phyloP scores from a whole-genome alignment of 257 asterid species.

The Solanum gandarillasii region DNA sequence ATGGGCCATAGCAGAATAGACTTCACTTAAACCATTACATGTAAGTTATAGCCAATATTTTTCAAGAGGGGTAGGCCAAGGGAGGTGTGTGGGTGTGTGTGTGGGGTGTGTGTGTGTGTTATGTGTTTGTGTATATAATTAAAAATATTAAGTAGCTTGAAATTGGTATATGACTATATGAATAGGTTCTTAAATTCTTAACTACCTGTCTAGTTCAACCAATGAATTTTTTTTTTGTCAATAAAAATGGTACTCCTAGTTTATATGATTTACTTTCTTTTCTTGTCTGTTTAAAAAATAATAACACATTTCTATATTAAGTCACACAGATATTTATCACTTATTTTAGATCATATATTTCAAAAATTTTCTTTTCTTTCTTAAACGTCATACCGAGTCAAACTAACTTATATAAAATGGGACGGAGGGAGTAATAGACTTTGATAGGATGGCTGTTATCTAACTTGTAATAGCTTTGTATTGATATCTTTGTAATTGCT shows the following conservation, averaged over 20 bases:
- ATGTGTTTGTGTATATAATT: constrained; percentile 5
- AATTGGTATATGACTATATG: background rate
- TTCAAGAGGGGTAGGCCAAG: background rate
- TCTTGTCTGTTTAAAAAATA: too few relatives aligned
- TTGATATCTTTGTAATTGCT: background rate
- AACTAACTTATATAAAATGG: too few relatives aligned
- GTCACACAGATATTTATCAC: too few relatives aligned
- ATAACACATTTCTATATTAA: too few relatives aligned
- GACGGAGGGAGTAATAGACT: background rate
- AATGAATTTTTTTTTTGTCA: background rate
- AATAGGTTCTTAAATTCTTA: background rate
- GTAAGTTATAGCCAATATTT: background rate
- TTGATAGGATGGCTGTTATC: constrained; percentile 6
- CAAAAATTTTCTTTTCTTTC: too few relatives aligned
- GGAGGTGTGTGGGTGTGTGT: background rate
- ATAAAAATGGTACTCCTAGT: background rate
- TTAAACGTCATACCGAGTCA: too few relatives aligned
- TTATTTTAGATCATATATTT: too few relatives aligned
- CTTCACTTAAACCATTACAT: background rate
- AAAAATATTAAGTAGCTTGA: background rate
- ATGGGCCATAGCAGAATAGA: constrained; percentile 32
- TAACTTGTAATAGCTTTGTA: background rate
- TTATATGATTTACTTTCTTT: too few relatives aligned
- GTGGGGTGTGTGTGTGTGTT: background rate
- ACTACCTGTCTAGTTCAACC: background rate